These are phyloP conservation scores for Colletotrichum tamarilloi DNA, from an alignment of 2,329 filamentous ascomycete species.

Conservation along the genomic window DNA sequence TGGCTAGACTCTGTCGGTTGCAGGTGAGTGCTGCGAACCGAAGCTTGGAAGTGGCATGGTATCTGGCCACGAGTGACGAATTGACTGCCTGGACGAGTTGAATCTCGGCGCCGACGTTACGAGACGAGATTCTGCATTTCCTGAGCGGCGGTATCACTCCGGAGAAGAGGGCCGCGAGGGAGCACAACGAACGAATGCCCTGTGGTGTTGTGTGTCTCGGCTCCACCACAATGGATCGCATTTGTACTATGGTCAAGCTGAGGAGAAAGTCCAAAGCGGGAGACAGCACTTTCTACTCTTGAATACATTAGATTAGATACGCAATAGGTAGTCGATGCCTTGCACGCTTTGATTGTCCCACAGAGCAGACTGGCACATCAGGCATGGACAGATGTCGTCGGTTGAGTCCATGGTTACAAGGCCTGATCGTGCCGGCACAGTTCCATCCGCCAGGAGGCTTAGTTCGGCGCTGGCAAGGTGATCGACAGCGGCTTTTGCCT, in stretches of 20 bases:
- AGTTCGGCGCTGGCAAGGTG: conserved; percentile 13
- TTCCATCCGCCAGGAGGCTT: conserved; percentile 26
- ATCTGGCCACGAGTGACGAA: conserved; percentile 8
- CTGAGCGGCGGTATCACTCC: neutral
- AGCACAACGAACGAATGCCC: neutral
- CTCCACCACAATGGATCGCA: neutral
- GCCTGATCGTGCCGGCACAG: conserved; percentile 12
- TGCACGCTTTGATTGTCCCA: neutral
- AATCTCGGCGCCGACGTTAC: neutral
- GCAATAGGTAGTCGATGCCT: neutral
- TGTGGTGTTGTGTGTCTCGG: neutral
- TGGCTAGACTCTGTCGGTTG: conserved; percentile 18
- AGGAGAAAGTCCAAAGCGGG: neutral
- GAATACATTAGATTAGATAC: neutral
- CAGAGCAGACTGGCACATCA: neutral
- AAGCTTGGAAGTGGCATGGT: conserved; percentile 23
- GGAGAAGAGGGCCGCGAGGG: neutral
- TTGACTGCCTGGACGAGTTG: neutral
- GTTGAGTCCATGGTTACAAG: conserved; percentile 8
- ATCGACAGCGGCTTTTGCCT: conserved; percentile 33
- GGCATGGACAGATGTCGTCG: neutral
- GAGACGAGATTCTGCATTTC: neutral
- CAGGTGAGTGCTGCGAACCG: conserved; percentile 11
- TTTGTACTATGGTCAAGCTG: neutral
- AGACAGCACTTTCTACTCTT: neutral